A percentile compares a stretch with the other conserved stretches of the same genome.
Conservation (phyloP, 805 yeast genomes). For the Kazachstania kunashirensis region DNA sequence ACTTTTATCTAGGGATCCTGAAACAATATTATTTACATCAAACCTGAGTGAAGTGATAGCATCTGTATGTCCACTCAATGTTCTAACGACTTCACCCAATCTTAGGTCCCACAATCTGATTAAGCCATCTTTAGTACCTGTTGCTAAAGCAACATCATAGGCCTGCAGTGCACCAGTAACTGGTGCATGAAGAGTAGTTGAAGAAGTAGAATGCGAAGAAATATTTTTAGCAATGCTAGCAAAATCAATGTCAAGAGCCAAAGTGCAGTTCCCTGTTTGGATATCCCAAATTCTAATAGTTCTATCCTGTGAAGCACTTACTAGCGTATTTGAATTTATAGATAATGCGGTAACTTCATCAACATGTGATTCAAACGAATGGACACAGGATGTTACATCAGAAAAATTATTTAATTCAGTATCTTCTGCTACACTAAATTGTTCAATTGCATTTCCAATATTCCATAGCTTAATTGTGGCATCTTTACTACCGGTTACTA, state of each 20-base stretch:
- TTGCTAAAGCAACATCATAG: slow-evolving; percentile 66
- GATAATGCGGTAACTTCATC: slow-evolving; percentile 57
- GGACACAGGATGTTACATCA: slow-evolving; percentile 27
- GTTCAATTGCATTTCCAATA: slow-evolving; percentile 25
- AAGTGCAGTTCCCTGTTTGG: slow-evolving; percentile 53
- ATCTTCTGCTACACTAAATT: slow-evolving; percentile 12
- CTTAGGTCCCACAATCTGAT: slow-evolving; percentile 72
- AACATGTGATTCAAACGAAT: slow-evolving; percentile 53
- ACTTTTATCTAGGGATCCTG: slow-evolving; percentile 56
- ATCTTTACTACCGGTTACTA: slow-evolving; percentile 49
- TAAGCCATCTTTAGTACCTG: slow-evolving; percentile 68
- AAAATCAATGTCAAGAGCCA: slow-evolving; percentile 54
- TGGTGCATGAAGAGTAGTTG: slow-evolving; percentile 21
- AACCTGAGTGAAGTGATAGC: slow-evolving; percentile 60
- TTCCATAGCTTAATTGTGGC: slow-evolving; percentile 59
- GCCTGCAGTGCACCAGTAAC: slow-evolving; percentile 62
- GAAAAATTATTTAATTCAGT: slow-evolving; percentile 14
- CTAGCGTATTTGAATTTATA: slow-evolving; percentile 42
- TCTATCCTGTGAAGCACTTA: slow-evolving; percentile 61
- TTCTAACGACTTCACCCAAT: slow-evolving; percentile 53
- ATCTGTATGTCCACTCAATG: slow-evolving; percentile 58
- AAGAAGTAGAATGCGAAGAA: slow-evolving; percentile 3
- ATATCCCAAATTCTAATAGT: slow-evolving; percentile 74
- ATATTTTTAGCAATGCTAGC: background rate
- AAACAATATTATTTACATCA: slow-evolving; percentile 52